These are phyloP conservation scores for Erysiphe pisi DNA, from an alignment of 2,329 filamentous ascomycete species.

Conservation along the genomic window DNA sequence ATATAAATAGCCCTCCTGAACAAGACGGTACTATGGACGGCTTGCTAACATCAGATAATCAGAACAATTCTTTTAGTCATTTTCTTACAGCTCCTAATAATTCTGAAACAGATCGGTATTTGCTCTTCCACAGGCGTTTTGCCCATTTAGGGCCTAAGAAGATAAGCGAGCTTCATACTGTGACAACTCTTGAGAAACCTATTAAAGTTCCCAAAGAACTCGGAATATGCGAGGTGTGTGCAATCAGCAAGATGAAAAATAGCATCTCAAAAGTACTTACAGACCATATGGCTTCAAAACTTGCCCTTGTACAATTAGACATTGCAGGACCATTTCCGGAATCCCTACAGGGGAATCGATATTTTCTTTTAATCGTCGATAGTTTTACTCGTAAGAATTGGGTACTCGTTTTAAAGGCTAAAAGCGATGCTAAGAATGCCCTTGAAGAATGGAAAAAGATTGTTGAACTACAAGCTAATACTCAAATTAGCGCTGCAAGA, in stretches of 20 bases:
- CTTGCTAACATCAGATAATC: neutral
- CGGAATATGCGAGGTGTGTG: neutral
- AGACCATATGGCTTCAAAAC: neutral
- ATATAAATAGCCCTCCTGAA: neutral
- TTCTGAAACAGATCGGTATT: neutral
- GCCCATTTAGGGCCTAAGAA: neutral
- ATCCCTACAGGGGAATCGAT: neutral
- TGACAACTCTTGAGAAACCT: neutral
- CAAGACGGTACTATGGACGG: neutral
- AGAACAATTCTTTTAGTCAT: neutral
- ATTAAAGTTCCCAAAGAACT: neutral
- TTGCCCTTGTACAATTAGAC: neutral
- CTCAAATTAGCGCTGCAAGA: too few species aligned
- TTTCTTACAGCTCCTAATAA: neutral
- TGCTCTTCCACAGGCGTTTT: neutral
- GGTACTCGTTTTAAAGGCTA: neutral
- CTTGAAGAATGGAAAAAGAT: neutral
- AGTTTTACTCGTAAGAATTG: neutral
- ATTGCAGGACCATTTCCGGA: too few species aligned
- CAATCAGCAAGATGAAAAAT: neutral
- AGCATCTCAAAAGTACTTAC: neutral
- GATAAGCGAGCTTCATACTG: neutral
- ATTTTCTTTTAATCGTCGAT: neutral
- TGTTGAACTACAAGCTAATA: conserved; percentile 4
- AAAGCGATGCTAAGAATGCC: neutral